Evolutionary conservation across 768 basidiomycete species (phyloP).

Genomic region (Leucogyrophana mollusca): DNA sequence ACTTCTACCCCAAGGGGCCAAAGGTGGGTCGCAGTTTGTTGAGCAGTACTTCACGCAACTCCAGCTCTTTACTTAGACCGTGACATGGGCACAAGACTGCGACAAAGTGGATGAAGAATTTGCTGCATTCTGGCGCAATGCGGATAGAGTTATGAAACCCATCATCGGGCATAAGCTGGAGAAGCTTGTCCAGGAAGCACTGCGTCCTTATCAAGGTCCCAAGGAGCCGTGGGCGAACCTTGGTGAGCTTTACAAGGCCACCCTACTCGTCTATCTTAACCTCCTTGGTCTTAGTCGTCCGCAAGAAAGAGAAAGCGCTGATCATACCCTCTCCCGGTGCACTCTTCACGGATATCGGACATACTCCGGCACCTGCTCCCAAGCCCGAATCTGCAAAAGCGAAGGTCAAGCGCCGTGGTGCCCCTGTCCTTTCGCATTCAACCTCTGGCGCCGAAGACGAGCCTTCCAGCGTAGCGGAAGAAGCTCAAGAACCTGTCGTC

Average conservation of each 20-base stretch:
- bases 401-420: neutral
- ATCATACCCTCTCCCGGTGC: neutral
- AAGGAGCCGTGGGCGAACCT: neutral
- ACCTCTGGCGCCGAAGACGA: too few species aligned
- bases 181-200: neutral
- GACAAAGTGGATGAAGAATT: neutral
- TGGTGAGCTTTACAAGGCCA: neutral
- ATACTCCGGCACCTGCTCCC: neutral
- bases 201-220: neutral
- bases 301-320: neutral
- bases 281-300: neutral
- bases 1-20: neutral
- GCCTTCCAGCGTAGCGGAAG: too few species aligned
- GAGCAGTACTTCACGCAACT: too few species aligned
- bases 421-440: too few species aligned
- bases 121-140: neutral
- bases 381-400: neutral
- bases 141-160: neutral
- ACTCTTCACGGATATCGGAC: neutral
- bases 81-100: neutral
- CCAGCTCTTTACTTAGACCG: neutral
- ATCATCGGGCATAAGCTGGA: neutral
- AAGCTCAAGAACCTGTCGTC: neutral
- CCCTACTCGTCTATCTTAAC: neutral
- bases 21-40: slow-evolving; percentile 1